Evolutionary conservation across 75 land plant genomes (phyloP), one percentile per base, ranked within the genome.

Genomic region (Isoetes taiwanensis): DNA sequence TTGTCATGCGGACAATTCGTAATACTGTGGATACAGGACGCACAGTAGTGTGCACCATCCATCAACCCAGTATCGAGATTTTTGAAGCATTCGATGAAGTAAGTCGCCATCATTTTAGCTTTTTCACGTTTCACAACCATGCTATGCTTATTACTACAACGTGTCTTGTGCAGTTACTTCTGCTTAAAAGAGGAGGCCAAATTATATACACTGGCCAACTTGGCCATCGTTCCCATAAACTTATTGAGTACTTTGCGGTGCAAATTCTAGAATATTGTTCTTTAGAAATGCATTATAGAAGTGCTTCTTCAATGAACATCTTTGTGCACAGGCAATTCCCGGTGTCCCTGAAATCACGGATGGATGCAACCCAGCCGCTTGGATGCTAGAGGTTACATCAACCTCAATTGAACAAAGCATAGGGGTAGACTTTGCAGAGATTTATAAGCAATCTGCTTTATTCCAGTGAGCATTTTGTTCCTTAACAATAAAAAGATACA

Each of bases 161-260:
- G n/a, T n/a, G n/a, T n/a, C n/a, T n/a, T n/a, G 42, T 19, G 14
- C 61, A 87, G 88, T 61, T 83, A 21, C 72, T 87, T 41, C 78
- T 87, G 0, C 72, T 87, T 86, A 87, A 87, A 65, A 61, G 84
- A 26, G 94, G 94, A 4, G 94, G 94, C 0, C 73, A 65, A 32
- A 71, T 87, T 32, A 87, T 83, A 28, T 87, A 83, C 66, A 81
- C 71, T 37, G 94, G 94, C 12, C 62, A 55, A 2, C 73, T 87
- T 63, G 94, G 94, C 6, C 43, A 52, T 21, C 35, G 72, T 16
- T 83, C 94, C 2, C 71, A 75, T 26, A 73, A 16, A 25, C 58
- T 87, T 64, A 74, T 87, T 23, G 68, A 80, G 39, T 86, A 82
- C 59, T 86, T 86, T 30, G 76, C 82, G 80, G 91, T 77, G n/a